Conservation (phyloP, 495 filamentous ascomycete species). For the Penicillium crystallinum region DNA sequence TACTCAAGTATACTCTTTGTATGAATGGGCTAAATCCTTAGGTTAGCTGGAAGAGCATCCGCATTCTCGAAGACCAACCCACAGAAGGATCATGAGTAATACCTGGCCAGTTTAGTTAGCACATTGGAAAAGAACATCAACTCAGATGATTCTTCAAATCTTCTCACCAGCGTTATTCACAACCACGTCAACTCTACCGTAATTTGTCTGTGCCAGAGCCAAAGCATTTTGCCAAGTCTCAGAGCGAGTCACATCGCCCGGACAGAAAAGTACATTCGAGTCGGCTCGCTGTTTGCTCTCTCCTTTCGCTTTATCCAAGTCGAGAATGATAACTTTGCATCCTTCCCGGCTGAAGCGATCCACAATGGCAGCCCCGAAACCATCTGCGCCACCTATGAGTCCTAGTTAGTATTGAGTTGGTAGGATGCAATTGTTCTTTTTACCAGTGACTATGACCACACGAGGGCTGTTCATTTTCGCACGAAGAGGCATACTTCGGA, state of each 20-base stretch:
- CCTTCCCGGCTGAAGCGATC: conserved; percentile 6
- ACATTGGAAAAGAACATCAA: too few relatives aligned
- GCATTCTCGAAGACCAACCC: neutral
- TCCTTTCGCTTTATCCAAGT: conserved; percentile 1
- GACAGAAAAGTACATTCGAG: neutral
- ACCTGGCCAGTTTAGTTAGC: neutral
- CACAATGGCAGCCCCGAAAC: conserved; percentile 8
- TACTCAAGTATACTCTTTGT: conserved; percentile 4
- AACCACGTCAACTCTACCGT: conserved; percentile 9
- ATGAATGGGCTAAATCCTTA: neutral
- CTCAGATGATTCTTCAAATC: too few relatives aligned
- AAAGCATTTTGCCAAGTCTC: conserved; percentile 6
- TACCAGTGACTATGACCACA: neutral
- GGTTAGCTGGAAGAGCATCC: neutral
- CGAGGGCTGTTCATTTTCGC: neutral
- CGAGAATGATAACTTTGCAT: conserved; percentile 5
- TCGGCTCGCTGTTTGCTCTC: neutral
- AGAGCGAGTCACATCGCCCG: conserved; percentile 7
- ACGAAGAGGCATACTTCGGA: neutral
- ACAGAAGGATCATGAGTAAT: conserved; percentile 3
- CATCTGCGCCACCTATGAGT: conserved; percentile 7
- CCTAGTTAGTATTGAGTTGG: neutral
- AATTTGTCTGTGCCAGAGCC: neutral
- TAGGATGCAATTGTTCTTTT: neutral
- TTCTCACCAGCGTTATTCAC: conserved; percentile 15